A percentile compares a stretch with the other conserved stretches of the same genome.
These are phyloP conservation scores for Phycomyces nitens DNA, from an alignment of 192 early-diverging fungal species.

Conservation along the genomic window DNA sequence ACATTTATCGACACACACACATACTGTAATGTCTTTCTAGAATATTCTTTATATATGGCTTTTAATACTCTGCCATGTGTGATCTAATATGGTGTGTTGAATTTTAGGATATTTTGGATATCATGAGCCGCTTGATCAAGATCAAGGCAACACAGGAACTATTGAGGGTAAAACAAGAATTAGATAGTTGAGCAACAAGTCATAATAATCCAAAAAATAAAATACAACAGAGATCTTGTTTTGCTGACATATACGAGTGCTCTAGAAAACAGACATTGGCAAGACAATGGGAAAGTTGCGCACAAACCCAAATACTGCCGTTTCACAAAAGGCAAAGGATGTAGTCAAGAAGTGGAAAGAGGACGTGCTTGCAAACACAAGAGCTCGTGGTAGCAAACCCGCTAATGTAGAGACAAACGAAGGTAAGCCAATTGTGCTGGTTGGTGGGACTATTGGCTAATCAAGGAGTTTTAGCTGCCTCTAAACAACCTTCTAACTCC, in stretches of 20 bases:
- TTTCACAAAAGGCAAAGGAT: slow-evolving; percentile 61
- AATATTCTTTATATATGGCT: no score
- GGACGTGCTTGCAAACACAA: slow-evolving; percentile 38
- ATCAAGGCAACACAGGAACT: slow-evolving; percentile 49
- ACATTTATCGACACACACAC: no score
- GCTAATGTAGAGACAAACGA: neutral
- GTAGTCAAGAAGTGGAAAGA: slow-evolving; percentile 84
- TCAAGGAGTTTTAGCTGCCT: neutral
- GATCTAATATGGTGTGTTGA: slow-evolving; percentile 2
- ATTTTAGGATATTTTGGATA: slow-evolving; percentile 42
- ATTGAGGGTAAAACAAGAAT: slow-evolving; percentile 45
- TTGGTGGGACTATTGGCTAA: no score
- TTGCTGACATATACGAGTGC: neutral
- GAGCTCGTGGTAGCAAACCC: neutral
- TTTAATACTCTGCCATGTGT: neutral
- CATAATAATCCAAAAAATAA: neutral
- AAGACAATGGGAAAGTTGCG: slow-evolving; percentile 72
- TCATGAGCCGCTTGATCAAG: slow-evolving; percentile 41
- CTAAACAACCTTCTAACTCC: slow-evolving; percentile 1
- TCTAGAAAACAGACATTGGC: slow-evolving; percentile 75
- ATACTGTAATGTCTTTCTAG: no score
- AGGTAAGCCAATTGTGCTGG: slow-evolving; percentile 11
- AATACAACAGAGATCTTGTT: neutral
- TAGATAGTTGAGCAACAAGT: neutral
- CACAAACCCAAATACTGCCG: slow-evolving; percentile 53